Conservation (phyloP, 441 rosid genomes). For the Pelargonium cotyledonis region DNA sequence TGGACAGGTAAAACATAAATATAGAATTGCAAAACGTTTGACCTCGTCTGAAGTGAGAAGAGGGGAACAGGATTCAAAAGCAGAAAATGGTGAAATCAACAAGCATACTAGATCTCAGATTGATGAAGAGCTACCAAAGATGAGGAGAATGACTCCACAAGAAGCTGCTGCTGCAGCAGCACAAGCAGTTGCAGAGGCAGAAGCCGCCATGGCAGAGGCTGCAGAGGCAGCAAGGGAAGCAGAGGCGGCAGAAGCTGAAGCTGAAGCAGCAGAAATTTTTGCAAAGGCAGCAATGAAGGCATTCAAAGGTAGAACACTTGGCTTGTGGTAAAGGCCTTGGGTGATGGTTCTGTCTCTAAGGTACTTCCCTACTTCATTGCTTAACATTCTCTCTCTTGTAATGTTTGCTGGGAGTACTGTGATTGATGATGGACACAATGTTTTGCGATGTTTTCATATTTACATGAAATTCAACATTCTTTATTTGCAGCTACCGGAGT, state of each 20-base stretch:
- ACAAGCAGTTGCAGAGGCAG: slow-evolving; percentile 89
- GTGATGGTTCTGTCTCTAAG: not conserved
- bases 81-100: slow-evolving; percentile 39
- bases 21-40: slow-evolving; percentile 40
- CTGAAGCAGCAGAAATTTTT: slow-evolving; percentile 84
- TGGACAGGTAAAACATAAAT: slow-evolving; percentile 45
- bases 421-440: not conserved
- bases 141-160: slow-evolving; percentile 68
- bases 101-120: slow-evolving; percentile 40
- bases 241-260: slow-evolving; percentile 90
- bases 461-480: too few relatives aligned
- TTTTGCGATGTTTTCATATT: not conserved
- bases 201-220: slow-evolving; percentile 84
- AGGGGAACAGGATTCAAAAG: slow-evolving; percentile 38
- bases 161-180: slow-evolving; percentile 94
- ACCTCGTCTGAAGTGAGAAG: slow-evolving; percentile 34
- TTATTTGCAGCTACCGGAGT: too few relatives aligned
- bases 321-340: slow-evolving; percentile 42
- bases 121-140: slow-evolving; percentile 51
- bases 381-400: not conserved
- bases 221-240: slow-evolving; percentile 94
- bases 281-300: slow-evolving; percentile 82
- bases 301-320: slow-evolving; percentile 46
- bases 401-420: not conserved
- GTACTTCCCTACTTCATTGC: not conserved